These are phyloP conservation scores for Pseudogymnoascus destructans DNA, from an alignment of 2,329 filamentous ascomycete genomes.

Conservation along the genomic window DNA sequence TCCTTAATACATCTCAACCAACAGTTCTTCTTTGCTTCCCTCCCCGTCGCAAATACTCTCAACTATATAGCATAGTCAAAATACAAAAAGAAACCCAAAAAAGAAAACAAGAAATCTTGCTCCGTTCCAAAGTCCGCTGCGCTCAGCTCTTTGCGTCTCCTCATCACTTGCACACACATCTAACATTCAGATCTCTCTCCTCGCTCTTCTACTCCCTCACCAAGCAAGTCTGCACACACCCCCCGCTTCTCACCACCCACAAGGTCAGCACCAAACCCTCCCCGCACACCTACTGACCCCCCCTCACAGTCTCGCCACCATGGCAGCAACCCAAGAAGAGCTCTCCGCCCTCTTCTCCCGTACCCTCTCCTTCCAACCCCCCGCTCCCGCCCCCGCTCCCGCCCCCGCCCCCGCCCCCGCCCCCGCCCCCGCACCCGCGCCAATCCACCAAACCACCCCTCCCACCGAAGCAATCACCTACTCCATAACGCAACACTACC, in stretches of 20 bases:
- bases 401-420: constrained; percentile 21
- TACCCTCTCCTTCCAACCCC: constrained; percentile 50
- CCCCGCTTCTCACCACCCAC: constrained; percentile 7
- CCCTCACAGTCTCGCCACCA: neutral
- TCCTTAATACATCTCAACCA: neutral
- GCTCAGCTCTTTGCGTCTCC: constrained; percentile 14
- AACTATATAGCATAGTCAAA: constrained; percentile 36
- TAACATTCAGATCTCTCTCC: constrained; percentile 16
- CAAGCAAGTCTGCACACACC: constrained; percentile 12
- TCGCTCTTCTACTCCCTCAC: constrained; percentile 15
- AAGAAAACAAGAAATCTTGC: constrained; percentile 17
- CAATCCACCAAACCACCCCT: constrained; percentile 22
- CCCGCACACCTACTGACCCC: neutral
- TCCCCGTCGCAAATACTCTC: constrained; percentile 28
- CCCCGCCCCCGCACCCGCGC: constrained; percentile 22
- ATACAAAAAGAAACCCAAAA: constrained; percentile 30
- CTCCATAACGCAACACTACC: constrained; percentile 70
- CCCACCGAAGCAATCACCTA: constrained; percentile 46
- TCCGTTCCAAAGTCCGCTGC: constrained; percentile 25
- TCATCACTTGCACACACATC: constrained; percentile 17
- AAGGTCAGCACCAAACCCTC: constrained; percentile 19
- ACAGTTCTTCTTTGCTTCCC: constrained; percentile 13
- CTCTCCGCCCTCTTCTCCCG: constrained; percentile 67
- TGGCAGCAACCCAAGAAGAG: constrained; percentile 60
- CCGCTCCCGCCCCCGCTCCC: constrained; percentile 19